Evolutionary conservation across 306 rosid species (phyloP).

Genomic region (Ammopiptanthus mongolicus): DNA sequence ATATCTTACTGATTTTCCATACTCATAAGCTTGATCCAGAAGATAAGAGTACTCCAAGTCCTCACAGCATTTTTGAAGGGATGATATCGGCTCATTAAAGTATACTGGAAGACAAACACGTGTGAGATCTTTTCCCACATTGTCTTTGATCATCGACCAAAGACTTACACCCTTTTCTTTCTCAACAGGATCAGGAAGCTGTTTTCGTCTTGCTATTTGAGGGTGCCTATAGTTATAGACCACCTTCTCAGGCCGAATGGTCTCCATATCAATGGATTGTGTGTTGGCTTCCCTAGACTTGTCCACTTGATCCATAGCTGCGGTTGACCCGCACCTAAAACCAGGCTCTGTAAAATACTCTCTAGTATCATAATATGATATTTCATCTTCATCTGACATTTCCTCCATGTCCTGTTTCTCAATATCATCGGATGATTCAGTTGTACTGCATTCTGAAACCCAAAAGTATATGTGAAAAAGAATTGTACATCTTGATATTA

Average conservation of each 20-base stretch:
- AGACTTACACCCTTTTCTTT: constrained; percentile 96
- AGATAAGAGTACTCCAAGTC: constrained; percentile 93
- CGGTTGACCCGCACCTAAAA: constrained; percentile 39
- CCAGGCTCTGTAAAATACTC: constrained; percentile 65
- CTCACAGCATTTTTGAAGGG: constrained; percentile 95
- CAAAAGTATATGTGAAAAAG: constrained; percentile 21
- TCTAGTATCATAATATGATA: constrained; percentile 59
- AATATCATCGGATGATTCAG: constrained; percentile 87
- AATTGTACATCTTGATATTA: neutral
- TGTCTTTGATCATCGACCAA: constrained; percentile 97
- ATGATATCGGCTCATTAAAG: constrained; percentile 94
- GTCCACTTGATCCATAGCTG: constrained; percentile 28
- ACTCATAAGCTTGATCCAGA: constrained; percentile 78
- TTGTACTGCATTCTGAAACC: constrained; percentile 82
- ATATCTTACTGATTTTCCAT: constrained; percentile 72
- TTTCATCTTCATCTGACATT: constrained; percentile 84
- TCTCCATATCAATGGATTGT: constrained; percentile 37
- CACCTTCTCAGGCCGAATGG: constrained; percentile 34
- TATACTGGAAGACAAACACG: constrained; percentile 96
- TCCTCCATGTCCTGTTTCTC: constrained; percentile 90
- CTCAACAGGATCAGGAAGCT: constrained; percentile 89
- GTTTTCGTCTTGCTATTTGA: constrained; percentile 60
- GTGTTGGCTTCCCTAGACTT: constrained; percentile 26
- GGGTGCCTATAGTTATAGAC: constrained; percentile 30
- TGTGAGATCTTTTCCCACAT: constrained; percentile 95